Evolutionary conservation across 2,329 filamentous ascomycete genomes (phyloP), one percentile per base, ranked within the genome.

Genomic region (Arthrocladium fulminans): DNA sequence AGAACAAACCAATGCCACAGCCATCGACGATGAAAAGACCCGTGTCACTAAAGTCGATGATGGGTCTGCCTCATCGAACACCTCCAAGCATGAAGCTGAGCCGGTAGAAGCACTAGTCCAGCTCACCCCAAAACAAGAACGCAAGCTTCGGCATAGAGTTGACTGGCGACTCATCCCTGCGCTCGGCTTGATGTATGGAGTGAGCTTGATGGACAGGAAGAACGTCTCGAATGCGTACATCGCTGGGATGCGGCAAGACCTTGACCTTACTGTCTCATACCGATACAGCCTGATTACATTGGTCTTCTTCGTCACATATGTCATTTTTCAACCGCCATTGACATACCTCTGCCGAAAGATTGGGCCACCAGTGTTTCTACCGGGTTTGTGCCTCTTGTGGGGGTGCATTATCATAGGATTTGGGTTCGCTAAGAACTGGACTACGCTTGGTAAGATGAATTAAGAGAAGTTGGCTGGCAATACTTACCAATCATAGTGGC

Each of bases 141-240:
- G 41, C 3, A 44, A 32, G 17, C 24, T 44, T 32, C 41, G 41
- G 17, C 41, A 32, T 32, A 77, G 79, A 10, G 72, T 92, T 56
- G 87, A 94, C 64, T 68, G 72, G 27, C 77, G 81, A 2, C 68
- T 85, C 2, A 76, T 84, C 32, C 61, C 75, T 3, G 80, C 75
- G 1, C 76, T 80, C 3, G 81, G 81, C 17, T 61, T 74, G 54
- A 75, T 88, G 67, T 89, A 89, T 65, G 86, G 83, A 61, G 73
- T 86, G 57, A 83, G 78, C 55, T 68, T 90, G 50, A 86, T 90
- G 80, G 86, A 92, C 61, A 73, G 86, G 24, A 87, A 83, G 2
- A 90, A 90, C 64, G 67, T 89, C 61, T 79, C 78, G 13, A 72
- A 79, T 19, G 85, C 84, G 30, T 78, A 78, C 39, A 83, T 90